A percentile compares a stretch with the other conserved stretches of the same genome.
These are phyloP conservation scores for Brassica hybrid DNA, from an alignment of 441 rosid species.

Conservation along the genomic window DNA sequence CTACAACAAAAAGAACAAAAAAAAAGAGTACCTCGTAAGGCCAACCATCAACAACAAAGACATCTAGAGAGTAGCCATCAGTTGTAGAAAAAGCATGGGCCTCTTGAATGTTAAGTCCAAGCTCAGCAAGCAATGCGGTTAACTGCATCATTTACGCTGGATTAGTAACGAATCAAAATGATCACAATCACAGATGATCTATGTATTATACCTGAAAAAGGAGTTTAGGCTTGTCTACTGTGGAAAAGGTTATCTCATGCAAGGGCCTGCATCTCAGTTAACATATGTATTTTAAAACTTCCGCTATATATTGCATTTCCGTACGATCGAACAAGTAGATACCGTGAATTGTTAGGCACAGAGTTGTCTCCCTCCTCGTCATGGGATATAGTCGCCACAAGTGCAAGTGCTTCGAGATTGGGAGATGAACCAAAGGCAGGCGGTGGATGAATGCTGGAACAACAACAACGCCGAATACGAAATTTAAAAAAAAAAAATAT, in stretches of 20 bases:
- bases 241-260: slow-evolving; percentile 77
- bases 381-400: slow-evolving; percentile 45
- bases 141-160: slow-evolving; percentile 53
- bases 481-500: not conserved
- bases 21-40: slow-evolving; percentile 60
- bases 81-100: slow-evolving; percentile 78
- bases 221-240: slow-evolving; percentile 75
- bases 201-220: slow-evolving; percentile 63
- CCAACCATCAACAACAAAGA: slow-evolving; percentile 87
- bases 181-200: slow-evolving; percentile 20
- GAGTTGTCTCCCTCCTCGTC: slow-evolving; percentile 59
- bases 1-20: not conserved
- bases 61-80: slow-evolving; percentile 76
- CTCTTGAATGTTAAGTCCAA: slow-evolving; percentile 80
- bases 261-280: slow-evolving; percentile 56
- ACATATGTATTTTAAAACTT: not conserved
- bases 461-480: slow-evolving; percentile 33
- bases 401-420: slow-evolving; percentile 72
- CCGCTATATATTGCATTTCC: too few relatives aligned
- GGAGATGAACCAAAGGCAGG: slow-evolving; percentile 84
- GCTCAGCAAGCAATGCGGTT: slow-evolving; percentile 68
- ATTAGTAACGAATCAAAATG: slow-evolving; percentile 33
- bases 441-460: slow-evolving; percentile 73
- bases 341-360: slow-evolving; percentile 66
- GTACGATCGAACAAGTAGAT: too few relatives aligned